Evolutionary conservation across 2,329 filamentous ascomycete species (phyloP).

Genomic region (Kalmusia sp.): DNA sequence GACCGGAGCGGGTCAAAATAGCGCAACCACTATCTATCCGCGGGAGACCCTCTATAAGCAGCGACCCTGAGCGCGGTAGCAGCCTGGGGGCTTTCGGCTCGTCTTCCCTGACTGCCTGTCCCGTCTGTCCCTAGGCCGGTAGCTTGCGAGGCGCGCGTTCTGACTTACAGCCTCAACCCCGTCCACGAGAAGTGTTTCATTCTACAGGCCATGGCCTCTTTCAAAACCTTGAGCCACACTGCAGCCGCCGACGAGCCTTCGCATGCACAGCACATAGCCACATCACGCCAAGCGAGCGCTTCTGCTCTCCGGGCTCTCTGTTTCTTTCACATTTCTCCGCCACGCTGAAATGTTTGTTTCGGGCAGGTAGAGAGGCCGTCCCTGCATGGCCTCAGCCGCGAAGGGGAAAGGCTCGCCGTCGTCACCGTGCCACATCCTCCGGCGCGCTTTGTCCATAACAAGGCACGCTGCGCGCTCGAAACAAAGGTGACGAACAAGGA

Average conservation of each 20-base stretch:
- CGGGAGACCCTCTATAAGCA: too few relatives aligned
- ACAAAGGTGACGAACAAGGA: slow-evolving; percentile 3
- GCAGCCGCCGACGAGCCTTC: slow-evolving; percentile 2
- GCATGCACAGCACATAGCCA: slow-evolving; percentile 1
- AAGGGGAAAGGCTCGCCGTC: too few relatives aligned
- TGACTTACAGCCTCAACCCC: neutral
- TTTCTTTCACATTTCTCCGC: neutral
- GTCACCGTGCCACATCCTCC: neutral
- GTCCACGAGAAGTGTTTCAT: neutral
- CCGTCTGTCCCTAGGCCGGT: neutral
- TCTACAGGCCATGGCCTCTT: too few relatives aligned
- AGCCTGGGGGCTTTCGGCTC: neutral
- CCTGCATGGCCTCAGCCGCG: slow-evolving; percentile 1
- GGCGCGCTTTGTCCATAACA: slow-evolving; percentile 1
- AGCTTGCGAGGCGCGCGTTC: too few relatives aligned
- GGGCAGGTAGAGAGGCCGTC: neutral
- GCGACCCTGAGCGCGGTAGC: too few relatives aligned
- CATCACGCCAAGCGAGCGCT: neutral
- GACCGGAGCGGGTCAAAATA: neutral
- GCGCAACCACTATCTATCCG: neutral
- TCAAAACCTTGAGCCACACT: slow-evolving; percentile 3
- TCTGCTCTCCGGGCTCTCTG: too few relatives aligned
- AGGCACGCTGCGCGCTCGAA: neutral
- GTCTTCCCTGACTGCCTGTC: neutral
- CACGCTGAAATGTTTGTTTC: neutral